These are phyloP conservation scores for Saccharomyces paradoxus DNA, from an alignment of 805 yeast species.

Conservation along the genomic window DNA sequence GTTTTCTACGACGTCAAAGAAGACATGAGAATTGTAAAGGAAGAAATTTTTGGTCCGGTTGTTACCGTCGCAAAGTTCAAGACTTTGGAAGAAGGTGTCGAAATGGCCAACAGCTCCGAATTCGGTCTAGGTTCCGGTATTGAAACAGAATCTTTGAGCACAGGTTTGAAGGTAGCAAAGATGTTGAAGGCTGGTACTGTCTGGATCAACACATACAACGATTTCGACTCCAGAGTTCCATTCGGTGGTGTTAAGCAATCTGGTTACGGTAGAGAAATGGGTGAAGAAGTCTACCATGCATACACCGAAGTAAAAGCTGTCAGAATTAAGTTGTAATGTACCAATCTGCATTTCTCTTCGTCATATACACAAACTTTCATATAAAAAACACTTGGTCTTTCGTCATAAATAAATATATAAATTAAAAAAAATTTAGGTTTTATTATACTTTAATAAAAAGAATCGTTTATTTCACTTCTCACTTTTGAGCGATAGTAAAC, in stretches of 20 bases:
- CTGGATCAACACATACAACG: conserved; percentile 76
- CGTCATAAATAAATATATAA: not conserved
- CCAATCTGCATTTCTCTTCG: not conserved
- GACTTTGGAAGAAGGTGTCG: conserved; percentile 58
- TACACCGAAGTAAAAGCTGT: conserved; percentile 72
- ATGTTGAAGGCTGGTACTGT: conserved; percentile 67
- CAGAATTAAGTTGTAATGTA: conserved; percentile 39
- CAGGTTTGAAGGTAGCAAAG: conserved; percentile 55
- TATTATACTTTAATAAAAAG: not conserved
- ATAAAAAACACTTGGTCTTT: not conserved
- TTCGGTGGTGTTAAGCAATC: conserved; percentile 77
- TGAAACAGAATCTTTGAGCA: conserved; percentile 56
- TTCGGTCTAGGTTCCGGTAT: conserved; percentile 80
- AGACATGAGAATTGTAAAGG: conserved; percentile 54
- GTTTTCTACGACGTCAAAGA: conserved; percentile 60
- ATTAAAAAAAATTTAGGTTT: not conserved
- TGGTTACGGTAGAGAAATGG: conserved; percentile 85
- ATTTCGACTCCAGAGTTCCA: conserved; percentile 67
- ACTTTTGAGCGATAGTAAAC: too few species aligned
- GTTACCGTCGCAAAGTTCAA: conserved; percentile 62
- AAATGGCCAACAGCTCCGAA: conserved; percentile 59
- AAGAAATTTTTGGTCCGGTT: conserved; percentile 78
- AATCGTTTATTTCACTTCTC: not conserved
- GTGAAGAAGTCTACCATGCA: conserved; percentile 65
- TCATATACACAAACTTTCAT: not conserved